Evolutionary conservation across 805 yeast genomes (phyloP), one percentile per base, ranked within the genome.

Genomic region (Wickerhamomyces pijperi): DNA sequence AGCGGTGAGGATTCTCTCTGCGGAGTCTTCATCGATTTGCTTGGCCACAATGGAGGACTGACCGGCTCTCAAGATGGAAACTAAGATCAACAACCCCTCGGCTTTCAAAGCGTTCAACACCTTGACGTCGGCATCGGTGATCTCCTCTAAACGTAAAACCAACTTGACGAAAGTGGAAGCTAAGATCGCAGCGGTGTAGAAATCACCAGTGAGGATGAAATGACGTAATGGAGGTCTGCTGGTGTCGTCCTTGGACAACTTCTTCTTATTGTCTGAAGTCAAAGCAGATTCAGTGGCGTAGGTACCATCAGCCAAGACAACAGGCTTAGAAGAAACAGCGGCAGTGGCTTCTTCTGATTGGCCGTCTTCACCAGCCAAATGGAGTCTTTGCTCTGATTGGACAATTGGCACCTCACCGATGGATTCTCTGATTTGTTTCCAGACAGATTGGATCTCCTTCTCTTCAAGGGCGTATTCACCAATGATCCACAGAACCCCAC

Each of bases 271-370:
- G 21, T 63, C 63, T 5, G 76, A 63, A 14, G 82, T 82, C 41
- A 80, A 63, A 0, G 95, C 92, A 46, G 77, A 76, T 62, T 92
- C 98, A 33, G 96, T 84, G 21, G 98, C 98, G 61, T 92, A 92
- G 0, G 99, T 92, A 50, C 99, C 99, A 64, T 92, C 99, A n/a
- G 98, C 95, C 47, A 92, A 70, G 42, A 92, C 80, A 43, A 82
- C 79, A 17, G 97, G 97, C 35, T 84, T 84, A 31, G 62, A 56
- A 5, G 61, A 56, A 13, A 15, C n/a, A 14, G 14, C 16, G 29
- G n/a, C 29, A 25, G 29, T 57, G 28, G 59, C 49, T 19, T 53
- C 58, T 17, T 40, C 45, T 16, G 48, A 54, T 5, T 41, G 51
- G 13, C 40, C 53, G 11, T 48, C 53, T 5, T 48, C 61, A 3